These are phyloP conservation scores for Aurinia saxatilis DNA, from an alignment of 345 rosid genomes.

Conservation along the genomic window DNA sequence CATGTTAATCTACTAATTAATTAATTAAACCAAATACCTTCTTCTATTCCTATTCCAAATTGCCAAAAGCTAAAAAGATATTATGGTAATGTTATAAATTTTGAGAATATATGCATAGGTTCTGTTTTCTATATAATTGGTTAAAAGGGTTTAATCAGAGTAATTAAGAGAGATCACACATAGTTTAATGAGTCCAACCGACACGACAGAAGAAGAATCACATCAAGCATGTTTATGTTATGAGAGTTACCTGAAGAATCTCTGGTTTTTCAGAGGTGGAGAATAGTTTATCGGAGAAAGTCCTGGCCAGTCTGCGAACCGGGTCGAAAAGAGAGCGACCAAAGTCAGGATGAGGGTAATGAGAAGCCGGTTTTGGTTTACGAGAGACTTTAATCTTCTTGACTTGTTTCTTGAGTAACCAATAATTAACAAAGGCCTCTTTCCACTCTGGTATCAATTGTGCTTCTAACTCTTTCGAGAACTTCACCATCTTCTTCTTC, in stretches of 20 bases:
- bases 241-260: constrained; percentile 57
- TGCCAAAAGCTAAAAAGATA: too few species aligned
- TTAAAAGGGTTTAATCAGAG: too few species aligned
- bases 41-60: too few species aligned
- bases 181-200: too few species aligned
- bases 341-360: constrained; percentile 28
- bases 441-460: constrained; percentile 98
- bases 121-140: too few species aligned
- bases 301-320: constrained; percentile 36
- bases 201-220: too few species aligned
- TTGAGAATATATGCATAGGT: too few species aligned
- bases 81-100: too few species aligned
- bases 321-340: constrained; percentile 59
- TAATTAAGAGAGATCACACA: too few species aligned
- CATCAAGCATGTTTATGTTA: too few species aligned
- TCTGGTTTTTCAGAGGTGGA: constrained; percentile 25
- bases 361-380: constrained; percentile 33
- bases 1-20: not conserved
- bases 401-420: constrained; percentile 80
- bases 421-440: constrained; percentile 85
- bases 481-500: constrained; percentile 77
- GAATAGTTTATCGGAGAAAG: constrained; percentile 26
- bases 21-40: not conserved
- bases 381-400: constrained; percentile 64
- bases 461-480: constrained; percentile 94